These are phyloP conservation scores for Arthonia radiata DNA, from an alignment of 495 filamentous ascomycete genomes.

Conservation along the genomic window DNA sequence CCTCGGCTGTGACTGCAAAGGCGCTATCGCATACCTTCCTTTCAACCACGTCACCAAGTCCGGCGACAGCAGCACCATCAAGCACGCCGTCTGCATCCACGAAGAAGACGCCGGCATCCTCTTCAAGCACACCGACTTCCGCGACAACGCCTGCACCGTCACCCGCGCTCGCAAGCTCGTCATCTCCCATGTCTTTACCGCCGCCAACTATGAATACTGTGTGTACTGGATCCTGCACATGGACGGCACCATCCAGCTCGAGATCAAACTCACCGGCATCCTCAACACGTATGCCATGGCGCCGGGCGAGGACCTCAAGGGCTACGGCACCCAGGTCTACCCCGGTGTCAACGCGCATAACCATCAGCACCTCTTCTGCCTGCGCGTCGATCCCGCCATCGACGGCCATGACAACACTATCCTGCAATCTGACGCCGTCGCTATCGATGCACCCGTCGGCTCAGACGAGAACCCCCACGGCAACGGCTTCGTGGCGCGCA, in stretches of 20 bases:
- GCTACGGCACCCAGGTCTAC: slow-evolving; percentile 88
- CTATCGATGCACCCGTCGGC: slow-evolving; percentile 43
- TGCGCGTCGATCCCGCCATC: slow-evolving; percentile 72
- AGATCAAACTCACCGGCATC: slow-evolving; percentile 90
- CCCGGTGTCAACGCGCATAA: slow-evolving; percentile 64
- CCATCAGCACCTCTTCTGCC: slow-evolving; percentile 89
- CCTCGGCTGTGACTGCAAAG: slow-evolving; percentile 87
- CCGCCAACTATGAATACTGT: slow-evolving; percentile 94
- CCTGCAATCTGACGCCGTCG: slow-evolving; percentile 52
- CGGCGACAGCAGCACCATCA: slow-evolving; percentile 53
- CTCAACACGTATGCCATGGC: slow-evolving; percentile 78
- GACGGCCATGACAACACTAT: slow-evolving; percentile 73
- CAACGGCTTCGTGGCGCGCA: slow-evolving; percentile 83
- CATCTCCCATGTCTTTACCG: slow-evolving; percentile 84
- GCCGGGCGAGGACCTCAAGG: slow-evolving; percentile 59
- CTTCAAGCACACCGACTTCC: slow-evolving; percentile 93
- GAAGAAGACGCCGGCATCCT: slow-evolving; percentile 86
- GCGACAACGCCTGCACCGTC: slow-evolving; percentile 66
- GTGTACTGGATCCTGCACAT: slow-evolving; percentile 88
- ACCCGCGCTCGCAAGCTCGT: slow-evolving; percentile 73
- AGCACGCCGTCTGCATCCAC: slow-evolving; percentile 93
- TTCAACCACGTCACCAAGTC: slow-evolving; percentile 66
- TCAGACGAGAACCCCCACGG: slow-evolving; percentile 70
- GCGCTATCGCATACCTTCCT: slow-evolving; percentile 75
- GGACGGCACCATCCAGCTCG: slow-evolving; percentile 79